Conservation (phyloP, 2,329 filamentous ascomycete species). For the Camillea tinctor region DNA sequence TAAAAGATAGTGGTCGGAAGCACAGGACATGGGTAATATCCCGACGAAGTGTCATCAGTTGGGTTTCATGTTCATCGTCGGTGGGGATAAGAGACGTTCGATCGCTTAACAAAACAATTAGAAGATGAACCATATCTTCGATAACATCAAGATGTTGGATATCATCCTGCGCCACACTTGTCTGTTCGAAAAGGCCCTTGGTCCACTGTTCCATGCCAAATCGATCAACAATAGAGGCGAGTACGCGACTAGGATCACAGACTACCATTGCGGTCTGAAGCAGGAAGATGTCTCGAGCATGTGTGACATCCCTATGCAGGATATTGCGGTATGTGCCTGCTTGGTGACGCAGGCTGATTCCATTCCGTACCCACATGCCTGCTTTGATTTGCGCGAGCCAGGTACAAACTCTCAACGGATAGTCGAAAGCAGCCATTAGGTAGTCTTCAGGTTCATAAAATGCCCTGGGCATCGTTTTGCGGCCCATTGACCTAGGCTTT, state of each 20-base stretch:
- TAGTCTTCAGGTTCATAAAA: conserved; percentile 71
- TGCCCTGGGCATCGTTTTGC: conserved; percentile 54
- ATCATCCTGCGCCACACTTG: conserved; percentile 77
- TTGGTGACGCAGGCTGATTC: conserved; percentile 92
- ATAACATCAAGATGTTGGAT: conserved; percentile 86
- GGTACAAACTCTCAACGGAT: conserved; percentile 86
- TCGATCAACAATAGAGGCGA: conserved; percentile 87
- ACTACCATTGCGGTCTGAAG: conserved; percentile 87
- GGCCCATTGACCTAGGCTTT: conserved; percentile 61
- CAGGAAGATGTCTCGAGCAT: conserved; percentile 92
- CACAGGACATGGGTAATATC: conserved; percentile 93
- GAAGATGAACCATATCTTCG: conserved; percentile 91
- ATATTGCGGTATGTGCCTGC: conserved; percentile 92
- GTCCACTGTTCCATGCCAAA: conserved; percentile 89
- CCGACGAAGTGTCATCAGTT: conserved; percentile 72
- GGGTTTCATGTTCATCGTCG: conserved; percentile 63
- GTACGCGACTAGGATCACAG: conserved; percentile 77
- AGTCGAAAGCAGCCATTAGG: conserved; percentile 86
- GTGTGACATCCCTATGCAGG: conserved; percentile 83
- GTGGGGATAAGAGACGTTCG: conserved; percentile 73
- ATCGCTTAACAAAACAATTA: conserved; percentile 89
- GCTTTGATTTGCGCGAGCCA: conserved; percentile 99
- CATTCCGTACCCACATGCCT: conserved; percentile 97
- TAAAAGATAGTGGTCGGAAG: conserved; percentile 94
- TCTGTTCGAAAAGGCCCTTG: conserved; percentile 73